phyloP scores from a whole-genome alignment of 441 rosid genomes.

The Isatis lusitanica region DNA sequence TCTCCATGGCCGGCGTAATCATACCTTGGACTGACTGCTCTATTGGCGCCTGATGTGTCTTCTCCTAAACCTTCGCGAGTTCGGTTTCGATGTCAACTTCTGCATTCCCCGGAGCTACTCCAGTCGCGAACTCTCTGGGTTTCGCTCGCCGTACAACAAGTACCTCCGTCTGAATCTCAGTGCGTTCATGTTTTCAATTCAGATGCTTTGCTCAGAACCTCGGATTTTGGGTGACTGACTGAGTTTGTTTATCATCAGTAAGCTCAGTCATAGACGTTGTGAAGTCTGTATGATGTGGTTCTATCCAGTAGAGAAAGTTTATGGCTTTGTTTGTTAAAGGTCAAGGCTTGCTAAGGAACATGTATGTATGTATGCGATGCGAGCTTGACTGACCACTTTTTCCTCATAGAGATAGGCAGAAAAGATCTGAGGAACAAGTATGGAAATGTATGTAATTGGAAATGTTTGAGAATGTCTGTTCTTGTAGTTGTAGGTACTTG shows the following conservation, averaged over 20 bases:
- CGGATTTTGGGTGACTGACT: not conserved
- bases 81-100: too few species aligned
- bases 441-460: not conserved
- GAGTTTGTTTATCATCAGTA: not conserved
- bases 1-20: not conserved
- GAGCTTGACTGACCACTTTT: not conserved
- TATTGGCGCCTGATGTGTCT: too few species aligned
- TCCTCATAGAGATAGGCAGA: not conserved
- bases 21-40: not conserved
- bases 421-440: not conserved
- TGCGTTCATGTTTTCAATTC: not conserved
- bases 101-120: too few species aligned
- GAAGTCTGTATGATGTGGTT: not conserved
- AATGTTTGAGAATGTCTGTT: not conserved
- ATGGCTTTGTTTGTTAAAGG: not conserved
- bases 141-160: too few species aligned
- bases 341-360: not conserved
- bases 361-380: not conserved
- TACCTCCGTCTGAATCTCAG: not conserved
- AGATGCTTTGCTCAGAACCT: not conserved
- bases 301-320: not conserved
- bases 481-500: conserved; percentile 63
- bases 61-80: too few species aligned
- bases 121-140: too few species aligned
- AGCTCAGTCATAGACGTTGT: not conserved